Evolutionary conservation across 2,329 filamentous ascomycete species (phyloP).

Genomic region (Periconia sp.): DNA sequence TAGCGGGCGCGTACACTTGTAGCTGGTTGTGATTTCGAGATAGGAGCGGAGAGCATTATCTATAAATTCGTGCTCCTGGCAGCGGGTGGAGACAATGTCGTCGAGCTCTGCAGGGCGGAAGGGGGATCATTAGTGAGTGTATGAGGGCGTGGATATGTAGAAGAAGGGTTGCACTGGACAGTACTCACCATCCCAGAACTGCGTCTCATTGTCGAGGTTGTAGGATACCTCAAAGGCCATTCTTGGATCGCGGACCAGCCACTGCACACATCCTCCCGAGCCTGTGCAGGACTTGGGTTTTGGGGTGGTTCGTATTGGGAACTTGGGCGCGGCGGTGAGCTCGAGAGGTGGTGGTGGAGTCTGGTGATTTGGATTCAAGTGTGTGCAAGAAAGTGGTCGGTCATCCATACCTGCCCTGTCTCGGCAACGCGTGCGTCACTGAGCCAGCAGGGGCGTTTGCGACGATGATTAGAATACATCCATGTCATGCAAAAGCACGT

Average conservation of each 20-base stretch:
- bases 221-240: slow-evolving; percentile 71
- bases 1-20: slow-evolving; percentile 57
- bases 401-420: neutral
- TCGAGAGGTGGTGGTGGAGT: slow-evolving; percentile 9
- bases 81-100: slow-evolving; percentile 62
- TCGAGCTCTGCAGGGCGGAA: slow-evolving; percentile 59
- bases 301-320: neutral
- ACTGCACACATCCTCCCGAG: slow-evolving; percentile 41
- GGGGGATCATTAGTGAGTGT: neutral
- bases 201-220: slow-evolving; percentile 75
- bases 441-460: neutral
- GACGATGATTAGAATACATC: too few relatives aligned
- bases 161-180: slow-evolving; percentile 25
- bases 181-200: slow-evolving; percentile 82
- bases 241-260: slow-evolving; percentile 39
- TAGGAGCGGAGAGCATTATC: slow-evolving; percentile 86
- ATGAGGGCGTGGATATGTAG: neutral
- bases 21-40: slow-evolving; percentile 74
- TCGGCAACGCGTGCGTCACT: slow-evolving; percentile 26
- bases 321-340: neutral
- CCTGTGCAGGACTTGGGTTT: slow-evolving; percentile 22
- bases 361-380: slow-evolving; percentile 5
- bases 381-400: neutral
- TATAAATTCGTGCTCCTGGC: slow-evolving; percentile 66
- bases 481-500: too few relatives aligned